Base-by-base conservation (phyloP, 2,329 filamentous ascomycete genomes). In the Neodidymelliopsis sp. region DNA sequence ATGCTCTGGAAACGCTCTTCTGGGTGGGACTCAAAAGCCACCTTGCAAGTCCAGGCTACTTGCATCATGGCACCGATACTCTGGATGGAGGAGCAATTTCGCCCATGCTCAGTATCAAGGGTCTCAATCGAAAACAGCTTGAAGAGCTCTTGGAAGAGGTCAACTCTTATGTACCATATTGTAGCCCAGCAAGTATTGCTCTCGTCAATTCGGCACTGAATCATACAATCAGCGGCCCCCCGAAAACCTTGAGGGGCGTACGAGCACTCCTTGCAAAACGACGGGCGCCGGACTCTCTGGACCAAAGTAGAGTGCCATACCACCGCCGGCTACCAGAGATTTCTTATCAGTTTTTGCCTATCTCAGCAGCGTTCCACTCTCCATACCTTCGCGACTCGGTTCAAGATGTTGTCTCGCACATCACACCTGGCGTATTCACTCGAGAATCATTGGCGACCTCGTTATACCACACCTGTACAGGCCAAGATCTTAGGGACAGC, bases 301-400 rank as follows among this genome's bases (percentile, higher is more conserved):
- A 39, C 49, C n/a, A n/a, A n/a, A n/a, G n/a, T n/a, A n/a, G n/a
- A n/a, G n/a, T n/a, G n/a, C n/a, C n/a, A n/a, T n/a, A n/a, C n/a
- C n/a, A n/a, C n/a, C n/a, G n/a, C n/a, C n/a, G n/a, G n/a, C n/a
- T n/a, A n/a, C n/a, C n/a, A n/a, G n/a, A n/a, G 1, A 72, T 69
- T 40, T 64, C 59, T 13, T 59, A 64, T 18, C 63, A 74, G 29
- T 77, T 76, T 33, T 57, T 78, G 2, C 74, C 75, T 0, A 74
- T 77, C 35, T 72, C 66, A 19, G 67, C 71, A 1, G 72, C 76
- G 0, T 77, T 76, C 34, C 75, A 78, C 49, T 74, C 67, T 12
- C 50, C 54, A 4, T 69, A 75, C 35, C 65, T 77, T 6, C 44
- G 42, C 8, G 30, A 47, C 2, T 33, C 53, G 16, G 28, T 22